Evolutionary conservation across 768 basidiomycete species (phyloP).

Genomic region (Termitomyces sp.): DNA sequence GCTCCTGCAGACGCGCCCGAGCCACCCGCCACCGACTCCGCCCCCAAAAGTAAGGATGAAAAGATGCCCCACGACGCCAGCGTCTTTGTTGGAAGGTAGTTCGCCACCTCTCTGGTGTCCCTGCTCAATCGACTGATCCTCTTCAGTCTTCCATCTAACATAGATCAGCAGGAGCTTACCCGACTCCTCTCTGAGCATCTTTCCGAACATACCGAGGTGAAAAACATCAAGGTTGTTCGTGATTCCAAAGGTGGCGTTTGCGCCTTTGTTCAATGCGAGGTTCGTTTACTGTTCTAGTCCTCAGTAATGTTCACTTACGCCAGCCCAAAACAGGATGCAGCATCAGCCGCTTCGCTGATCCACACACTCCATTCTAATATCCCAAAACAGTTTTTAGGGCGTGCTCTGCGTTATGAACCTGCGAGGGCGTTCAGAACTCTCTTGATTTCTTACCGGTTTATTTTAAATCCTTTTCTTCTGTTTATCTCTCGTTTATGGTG

Average conservation of each 20-base stretch:
- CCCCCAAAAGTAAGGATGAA: constrained; percentile 30
- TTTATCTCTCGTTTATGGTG: background rate
- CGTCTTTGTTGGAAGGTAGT: constrained; percentile 80
- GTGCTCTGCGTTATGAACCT: constrained; percentile 69
- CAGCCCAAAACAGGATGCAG: constrained; percentile 44
- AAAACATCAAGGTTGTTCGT: constrained; percentile 65
- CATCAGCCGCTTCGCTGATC: constrained; percentile 54
- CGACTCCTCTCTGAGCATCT: constrained; percentile 61
- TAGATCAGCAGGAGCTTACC: constrained; percentile 60
- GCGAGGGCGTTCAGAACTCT: constrained; percentile 74
- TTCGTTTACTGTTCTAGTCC: constrained; percentile 22
- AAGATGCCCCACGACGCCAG: constrained; percentile 70
- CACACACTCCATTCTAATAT: constrained; percentile 48
- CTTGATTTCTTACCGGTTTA: constrained; percentile 69
- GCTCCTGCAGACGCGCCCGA: constrained; percentile 16
- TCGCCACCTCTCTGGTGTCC: constrained; percentile 2
- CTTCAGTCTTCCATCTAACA: constrained; percentile 60
- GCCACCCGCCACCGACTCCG: constrained; percentile 18
- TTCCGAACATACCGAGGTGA: constrained; percentile 58
- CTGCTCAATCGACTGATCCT: background rate
- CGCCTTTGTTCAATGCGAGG: constrained; percentile 85
- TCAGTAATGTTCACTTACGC: background rate
- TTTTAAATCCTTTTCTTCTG: constrained; percentile 1
- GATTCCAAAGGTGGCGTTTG: constrained; percentile 76
- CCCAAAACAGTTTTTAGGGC: constrained; percentile 65